Evolutionary conservation across 148 eudicot species (phyloP).

Genomic region (Linanthus parryae): DNA sequence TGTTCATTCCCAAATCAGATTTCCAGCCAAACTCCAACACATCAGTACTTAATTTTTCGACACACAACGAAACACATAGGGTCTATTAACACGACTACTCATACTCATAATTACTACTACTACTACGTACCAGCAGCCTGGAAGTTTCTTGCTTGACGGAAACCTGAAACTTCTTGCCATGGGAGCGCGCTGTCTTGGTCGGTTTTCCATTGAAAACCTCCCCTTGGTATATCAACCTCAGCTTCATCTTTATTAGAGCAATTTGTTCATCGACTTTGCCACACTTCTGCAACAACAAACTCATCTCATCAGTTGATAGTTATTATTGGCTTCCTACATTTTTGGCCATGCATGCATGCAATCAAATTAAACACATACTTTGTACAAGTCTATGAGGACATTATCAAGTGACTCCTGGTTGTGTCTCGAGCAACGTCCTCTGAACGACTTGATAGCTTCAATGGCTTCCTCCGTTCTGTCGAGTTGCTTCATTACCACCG

Average conservation of each 20-base stretch:
- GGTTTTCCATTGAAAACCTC: slow-evolving; percentile 85
- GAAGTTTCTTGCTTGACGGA: slow-evolving; percentile 77
- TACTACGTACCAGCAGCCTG: slow-evolving; percentile 70
- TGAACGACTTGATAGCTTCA: slow-evolving; percentile 82
- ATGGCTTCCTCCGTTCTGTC: slow-evolving; percentile 77
- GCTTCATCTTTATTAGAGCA: slow-evolving; percentile 61
- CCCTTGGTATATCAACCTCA: slow-evolving; percentile 66
- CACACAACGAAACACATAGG: too few relatives aligned
- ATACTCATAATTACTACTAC: too few relatives aligned
- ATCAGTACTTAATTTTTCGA: too few relatives aligned
- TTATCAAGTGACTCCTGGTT: slow-evolving; percentile 87
- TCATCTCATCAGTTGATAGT: background rate
- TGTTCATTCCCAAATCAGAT: too few relatives aligned
- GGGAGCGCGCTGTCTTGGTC: slow-evolving; percentile 82
- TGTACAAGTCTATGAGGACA: slow-evolving; percentile 75
- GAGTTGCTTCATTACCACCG: slow-evolving; percentile 82
- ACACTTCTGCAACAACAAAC: slow-evolving; percentile 79
- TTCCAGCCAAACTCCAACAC: too few relatives aligned
- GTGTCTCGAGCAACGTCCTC: slow-evolving; percentile 54
- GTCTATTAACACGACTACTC: too few relatives aligned
- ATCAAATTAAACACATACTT: too few relatives aligned
- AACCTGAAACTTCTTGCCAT: slow-evolving; percentile 91
- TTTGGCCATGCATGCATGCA: too few relatives aligned
- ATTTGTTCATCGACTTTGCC: slow-evolving; percentile 88
- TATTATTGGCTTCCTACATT: too few relatives aligned